Evolutionary conservation across 768 basidiomycete species (phyloP).

Genomic region (Phallus indusiatus): DNA sequence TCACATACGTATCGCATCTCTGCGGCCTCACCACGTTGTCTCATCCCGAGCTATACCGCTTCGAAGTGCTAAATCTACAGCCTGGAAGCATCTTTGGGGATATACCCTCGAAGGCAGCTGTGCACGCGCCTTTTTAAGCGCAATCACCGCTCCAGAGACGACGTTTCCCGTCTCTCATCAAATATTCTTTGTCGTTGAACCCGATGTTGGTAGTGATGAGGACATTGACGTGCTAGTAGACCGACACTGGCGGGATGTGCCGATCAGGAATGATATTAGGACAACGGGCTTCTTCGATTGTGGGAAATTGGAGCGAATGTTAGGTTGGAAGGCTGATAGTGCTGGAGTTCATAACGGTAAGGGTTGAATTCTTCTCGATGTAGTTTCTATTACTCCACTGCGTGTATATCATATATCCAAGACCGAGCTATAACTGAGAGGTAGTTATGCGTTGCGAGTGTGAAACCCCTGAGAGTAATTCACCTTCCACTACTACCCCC

Average conservation of each 20-base stretch:
- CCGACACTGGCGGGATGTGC: slow-evolving; percentile 42
- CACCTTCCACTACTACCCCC: too few relatives aligned
- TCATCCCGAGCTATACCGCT: slow-evolving; percentile 26
- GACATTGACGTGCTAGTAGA: slow-evolving; percentile 36
- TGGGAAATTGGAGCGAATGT: slow-evolving; percentile 46
- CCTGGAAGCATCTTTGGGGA: slow-evolving; percentile 51
- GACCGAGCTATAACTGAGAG: too few relatives aligned
- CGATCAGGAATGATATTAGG: slow-evolving; percentile 29
- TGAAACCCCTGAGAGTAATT: too few relatives aligned
- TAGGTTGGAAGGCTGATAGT: slow-evolving; percentile 42
- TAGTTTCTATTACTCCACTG: too few relatives aligned
- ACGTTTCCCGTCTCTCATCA: slow-evolving; percentile 52
- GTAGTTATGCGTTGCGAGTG: too few relatives aligned
- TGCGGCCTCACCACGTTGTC: slow-evolving; percentile 52
- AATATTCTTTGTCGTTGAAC: slow-evolving; percentile 58
- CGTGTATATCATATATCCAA: too few relatives aligned
- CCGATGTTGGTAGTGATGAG: slow-evolving; percentile 37
- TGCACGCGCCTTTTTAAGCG: slow-evolving; percentile 56
- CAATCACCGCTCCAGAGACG: slow-evolving; percentile 32
- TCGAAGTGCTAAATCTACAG: slow-evolving; percentile 18
- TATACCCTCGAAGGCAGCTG: slow-evolving; percentile 60
- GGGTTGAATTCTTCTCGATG: too few relatives aligned
- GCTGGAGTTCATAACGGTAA: background rate
- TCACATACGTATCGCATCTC: slow-evolving; percentile 52
- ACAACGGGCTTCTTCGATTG: slow-evolving; percentile 51